phyloP scores from a whole-genome alignment of 768 basidiomycete species.

The Naganishia randhawae region DNA sequence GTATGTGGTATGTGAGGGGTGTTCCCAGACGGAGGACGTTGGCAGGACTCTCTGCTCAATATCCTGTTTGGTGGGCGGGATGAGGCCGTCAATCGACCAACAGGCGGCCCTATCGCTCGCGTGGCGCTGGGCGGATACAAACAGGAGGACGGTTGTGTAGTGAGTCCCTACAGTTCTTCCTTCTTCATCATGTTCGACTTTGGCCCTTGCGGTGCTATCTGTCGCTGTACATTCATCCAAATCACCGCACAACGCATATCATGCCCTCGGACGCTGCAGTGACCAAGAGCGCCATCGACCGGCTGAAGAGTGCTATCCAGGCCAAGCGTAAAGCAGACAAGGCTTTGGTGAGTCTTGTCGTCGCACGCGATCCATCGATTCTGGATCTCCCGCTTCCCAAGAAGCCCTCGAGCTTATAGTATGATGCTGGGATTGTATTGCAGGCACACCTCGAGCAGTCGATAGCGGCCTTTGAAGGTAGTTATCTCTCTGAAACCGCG shows the following conservation, averaged over 20 bases:
- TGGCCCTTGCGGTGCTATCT: too few relatives aligned
- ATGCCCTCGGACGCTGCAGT: conserved; percentile 15
- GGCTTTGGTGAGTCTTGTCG: conserved; percentile 20
- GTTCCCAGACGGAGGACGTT: background rate
- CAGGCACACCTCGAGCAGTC: conserved; percentile 51
- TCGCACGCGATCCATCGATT: too few relatives aligned
- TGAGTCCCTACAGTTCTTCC: too few relatives aligned
- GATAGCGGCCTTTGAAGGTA: conserved; percentile 52
- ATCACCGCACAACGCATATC: too few relatives aligned
- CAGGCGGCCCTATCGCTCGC: background rate
- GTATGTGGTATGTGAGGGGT: background rate
- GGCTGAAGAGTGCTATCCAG: conserved; percentile 82
- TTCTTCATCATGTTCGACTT: too few relatives aligned
- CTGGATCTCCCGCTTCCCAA: too few relatives aligned
- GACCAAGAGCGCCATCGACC: conserved; percentile 37
- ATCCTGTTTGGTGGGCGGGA: conserved; percentile 15
- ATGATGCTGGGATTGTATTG: too few relatives aligned
- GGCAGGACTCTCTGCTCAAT: too few relatives aligned
- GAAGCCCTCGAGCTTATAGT: background rate
- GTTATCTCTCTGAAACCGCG: conserved; percentile 51
- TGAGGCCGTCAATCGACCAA: background rate
- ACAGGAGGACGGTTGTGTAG: background rate
- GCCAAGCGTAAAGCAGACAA: conserved; percentile 88
- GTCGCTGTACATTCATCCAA: too few relatives aligned
- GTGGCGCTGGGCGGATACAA: conserved; percentile 19